A percentile compares a stretch with the other conserved stretches of the same genome.
Evolutionary conservation across 1,284 basidiomycete genomes (phyloP).

Genomic region (Cutaneotrichosporon cavernicola): DNA sequence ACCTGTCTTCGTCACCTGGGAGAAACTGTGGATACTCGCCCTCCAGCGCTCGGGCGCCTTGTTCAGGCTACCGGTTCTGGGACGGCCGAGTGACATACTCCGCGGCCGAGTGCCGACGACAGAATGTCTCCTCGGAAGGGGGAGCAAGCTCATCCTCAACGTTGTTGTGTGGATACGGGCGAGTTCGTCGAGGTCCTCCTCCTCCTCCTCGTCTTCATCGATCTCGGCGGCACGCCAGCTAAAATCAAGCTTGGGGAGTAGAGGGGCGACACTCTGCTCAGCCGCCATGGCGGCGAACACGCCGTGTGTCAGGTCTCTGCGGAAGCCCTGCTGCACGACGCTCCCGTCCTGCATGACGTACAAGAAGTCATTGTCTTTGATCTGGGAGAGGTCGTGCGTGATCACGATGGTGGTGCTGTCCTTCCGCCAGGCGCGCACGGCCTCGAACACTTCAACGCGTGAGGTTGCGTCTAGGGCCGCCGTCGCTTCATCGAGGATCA

Average conservation of each 20-base stretch:
- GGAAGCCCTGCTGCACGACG: conserved; percentile 86
- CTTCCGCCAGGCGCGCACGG: conserved; percentile 75
- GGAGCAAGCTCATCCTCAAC: background rate
- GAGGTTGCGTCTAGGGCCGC: conserved; percentile 90
- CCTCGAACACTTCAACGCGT: conserved; percentile 82
- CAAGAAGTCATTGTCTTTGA: conserved; percentile 75
- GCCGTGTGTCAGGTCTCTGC: conserved; percentile 64
- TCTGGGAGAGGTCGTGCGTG: conserved; percentile 90
- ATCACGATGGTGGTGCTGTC: conserved; percentile 93
- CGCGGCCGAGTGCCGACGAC: background rate
- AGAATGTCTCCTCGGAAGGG: background rate
- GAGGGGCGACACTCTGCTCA: conserved; percentile 48
- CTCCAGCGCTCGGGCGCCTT: too few species aligned
- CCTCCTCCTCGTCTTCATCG: conserved; percentile 4
- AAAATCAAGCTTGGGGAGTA: conserved; percentile 45
- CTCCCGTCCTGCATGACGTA: conserved; percentile 82
- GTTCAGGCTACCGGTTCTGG: background rate
- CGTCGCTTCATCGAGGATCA: conserved; percentile 95
- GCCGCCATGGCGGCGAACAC: conserved; percentile 53
- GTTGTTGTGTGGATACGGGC: conserved; percentile 10
- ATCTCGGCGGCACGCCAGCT: conserved; percentile 36
- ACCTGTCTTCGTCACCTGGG: too few species aligned
- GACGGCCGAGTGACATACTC: background rate
- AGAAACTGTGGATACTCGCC: too few species aligned
- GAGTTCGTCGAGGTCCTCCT: conserved; percentile 20